Evolutionary conservation across 495 filamentous ascomycete species (phyloP).

Genomic region (Xylaria nigripes): DNA sequence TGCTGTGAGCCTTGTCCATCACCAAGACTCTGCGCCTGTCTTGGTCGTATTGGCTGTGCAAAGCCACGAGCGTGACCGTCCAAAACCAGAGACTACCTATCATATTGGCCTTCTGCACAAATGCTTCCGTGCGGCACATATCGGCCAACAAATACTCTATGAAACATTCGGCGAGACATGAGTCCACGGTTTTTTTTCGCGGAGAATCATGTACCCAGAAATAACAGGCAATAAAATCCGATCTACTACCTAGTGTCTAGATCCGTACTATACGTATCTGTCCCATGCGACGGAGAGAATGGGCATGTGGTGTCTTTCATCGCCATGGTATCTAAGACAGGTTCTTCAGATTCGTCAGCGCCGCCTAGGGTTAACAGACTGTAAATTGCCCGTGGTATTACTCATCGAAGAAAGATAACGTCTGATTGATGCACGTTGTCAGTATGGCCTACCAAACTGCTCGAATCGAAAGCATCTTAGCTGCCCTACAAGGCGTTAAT

Average conservation of each 20-base stretch:
- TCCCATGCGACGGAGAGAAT: constrained; percentile 17
- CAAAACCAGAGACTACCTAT: constrained; percentile 27
- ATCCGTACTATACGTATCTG: too few relatives aligned
- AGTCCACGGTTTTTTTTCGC: constrained; percentile 21
- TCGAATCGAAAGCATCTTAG: constrained; percentile 21
- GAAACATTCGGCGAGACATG: constrained; percentile 27
- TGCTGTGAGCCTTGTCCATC: constrained; percentile 21
- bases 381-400: constrained; percentile 24
- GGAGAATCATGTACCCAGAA: constrained; percentile 28
- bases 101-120: constrained; percentile 24
- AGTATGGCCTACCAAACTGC: constrained; percentile 26
- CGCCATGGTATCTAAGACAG: constrained; percentile 20
- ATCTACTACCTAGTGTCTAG: constrained; percentile 24
- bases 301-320: constrained; percentile 20
- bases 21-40: constrained; percentile 15
- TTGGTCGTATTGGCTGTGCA: constrained; percentile 21
- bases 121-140: constrained; percentile 22
- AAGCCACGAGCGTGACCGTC: constrained; percentile 27
- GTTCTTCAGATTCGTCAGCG: constrained; percentile 18
- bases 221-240: constrained; percentile 27
- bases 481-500: constrained; percentile 22
- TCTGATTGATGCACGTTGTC: constrained; percentile 24
- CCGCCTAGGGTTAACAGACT: constrained; percentile 18
- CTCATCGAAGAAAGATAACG: constrained; percentile 25
- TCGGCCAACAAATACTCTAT: constrained; percentile 28